Base-by-base conservation (phyloP, 306 rosid genomes). In the Quercus dentata region DNA sequence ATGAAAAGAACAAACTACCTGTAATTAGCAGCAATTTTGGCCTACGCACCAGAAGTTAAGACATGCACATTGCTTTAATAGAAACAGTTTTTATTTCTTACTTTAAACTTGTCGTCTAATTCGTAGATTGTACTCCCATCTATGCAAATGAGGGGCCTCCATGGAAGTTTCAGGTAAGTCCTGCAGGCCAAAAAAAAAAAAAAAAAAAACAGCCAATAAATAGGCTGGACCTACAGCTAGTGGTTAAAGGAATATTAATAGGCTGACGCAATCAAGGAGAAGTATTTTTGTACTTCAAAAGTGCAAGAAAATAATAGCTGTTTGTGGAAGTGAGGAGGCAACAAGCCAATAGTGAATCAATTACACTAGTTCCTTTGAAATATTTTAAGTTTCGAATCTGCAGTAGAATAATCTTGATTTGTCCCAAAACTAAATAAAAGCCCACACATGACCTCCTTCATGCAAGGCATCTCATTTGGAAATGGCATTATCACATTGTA, bases 161-260 rank as follows among this genome's bases (percentile, higher is more conserved):
- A 91, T 20, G 97, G 99, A 77, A 94, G 95, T 80, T 89, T 92
- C 62, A 92, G 85, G 84, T 90, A 85, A 70, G 97, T 94, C 90
- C 99, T 94, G 89, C 88, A 83, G 64, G 67, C 23, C 80, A 73
- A 56, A 85, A 54, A 30, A 79, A 15, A 35, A 51, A 0, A 0
- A n/a, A 62, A 27, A 18, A 19, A n/a, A 35, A 59, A 38, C 7
- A 41, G 31, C 11, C 2, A 41, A 41, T 41, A 41, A 41, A 2
- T 28, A 73, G 57, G 41, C 38, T 28, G 33, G 12, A 49, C 35
- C 13, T 21, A 25, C 23, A 71, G 31, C 38, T 27, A 11, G 27
- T 20, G 55, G 8, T 56, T 51, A 49, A 57, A 68, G 5, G 30
- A 74, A 62, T 30, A 30, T 14, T 30, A 30, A 15, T 5, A 7